A percentile compares a stretch with the other conserved stretches of the same genome.
phyloP scores from a whole-genome alignment of 192 early-diverging fungal species.

The Allomyces arbusculus region DNA sequence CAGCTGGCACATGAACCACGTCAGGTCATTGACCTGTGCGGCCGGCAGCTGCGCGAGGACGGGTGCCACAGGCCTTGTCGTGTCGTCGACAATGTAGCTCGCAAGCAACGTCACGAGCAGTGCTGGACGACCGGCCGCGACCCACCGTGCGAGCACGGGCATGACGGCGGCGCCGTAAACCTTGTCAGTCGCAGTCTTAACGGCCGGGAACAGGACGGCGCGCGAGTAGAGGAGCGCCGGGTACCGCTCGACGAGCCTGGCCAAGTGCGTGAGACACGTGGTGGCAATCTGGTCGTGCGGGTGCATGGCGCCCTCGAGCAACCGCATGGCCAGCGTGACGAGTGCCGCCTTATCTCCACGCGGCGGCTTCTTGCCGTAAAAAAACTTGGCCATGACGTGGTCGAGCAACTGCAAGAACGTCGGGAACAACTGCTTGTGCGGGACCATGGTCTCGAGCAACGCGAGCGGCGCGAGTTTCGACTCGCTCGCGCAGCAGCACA shows the following conservation, averaged over 20 bases:
- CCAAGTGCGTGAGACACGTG: not conserved
- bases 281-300: not conserved
- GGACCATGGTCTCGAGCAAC: not conserved
- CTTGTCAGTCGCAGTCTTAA: not conserved
- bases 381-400: not conserved
- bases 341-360: not conserved
- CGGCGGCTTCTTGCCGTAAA: not conserved
- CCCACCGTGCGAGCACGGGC: not conserved
- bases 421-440: not conserved
- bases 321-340: not conserved
- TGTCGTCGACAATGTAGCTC: not conserved
- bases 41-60: not conserved
- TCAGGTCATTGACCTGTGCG: not conserved
- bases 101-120: not conserved
- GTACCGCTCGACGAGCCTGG: not conserved
- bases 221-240: not conserved
- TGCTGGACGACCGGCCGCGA: not conserved
- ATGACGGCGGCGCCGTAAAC: too few relatives aligned
- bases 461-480: not conserved
- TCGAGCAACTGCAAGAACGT: not conserved
- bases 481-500: not conserved
- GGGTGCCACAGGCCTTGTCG: not conserved
- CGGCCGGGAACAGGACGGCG: not conserved
- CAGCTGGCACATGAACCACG: not conserved
- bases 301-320: not conserved